phyloP scores from a whole-genome alignment of 768 basidiomycete species.

The Rhodocollybia butyracea region DNA sequence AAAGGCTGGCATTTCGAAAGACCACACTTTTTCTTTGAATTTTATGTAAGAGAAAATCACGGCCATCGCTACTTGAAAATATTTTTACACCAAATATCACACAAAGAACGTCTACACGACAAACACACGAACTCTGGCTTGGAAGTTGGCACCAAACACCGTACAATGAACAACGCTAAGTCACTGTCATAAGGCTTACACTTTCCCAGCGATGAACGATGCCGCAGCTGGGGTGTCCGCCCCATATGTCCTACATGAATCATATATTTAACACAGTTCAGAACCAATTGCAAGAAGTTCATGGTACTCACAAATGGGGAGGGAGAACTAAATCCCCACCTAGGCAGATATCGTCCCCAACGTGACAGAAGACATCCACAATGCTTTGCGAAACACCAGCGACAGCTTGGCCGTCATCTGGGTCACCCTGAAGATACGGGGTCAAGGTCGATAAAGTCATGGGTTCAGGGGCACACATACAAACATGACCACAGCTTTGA shows the following conservation, averaged over 20 bases:
- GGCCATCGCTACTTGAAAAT: neutral
- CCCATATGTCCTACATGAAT: neutral
- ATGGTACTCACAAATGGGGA: slow-evolving; percentile 18
- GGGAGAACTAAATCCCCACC: slow-evolving; percentile 21
- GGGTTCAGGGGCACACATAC: neutral
- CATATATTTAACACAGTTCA: neutral
- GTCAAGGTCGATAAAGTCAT: neutral
- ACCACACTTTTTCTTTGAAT: too few species aligned
- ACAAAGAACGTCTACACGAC: too few species aligned
- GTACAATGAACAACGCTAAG: too few species aligned
- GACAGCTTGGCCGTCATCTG: slow-evolving; percentile 26
- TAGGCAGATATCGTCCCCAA: slow-evolving; percentile 29
- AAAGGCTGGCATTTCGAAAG: too few species aligned
- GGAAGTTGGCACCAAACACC: too few species aligned
- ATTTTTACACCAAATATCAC: too few species aligned
- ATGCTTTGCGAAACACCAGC: slow-evolving; percentile 23
- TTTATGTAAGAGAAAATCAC: neutral
- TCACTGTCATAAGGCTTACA: neutral
- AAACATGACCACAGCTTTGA: slow-evolving; percentile 31
- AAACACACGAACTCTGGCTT: too few species aligned
- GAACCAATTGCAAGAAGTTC: neutral
- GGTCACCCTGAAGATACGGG: slow-evolving; percentile 25
- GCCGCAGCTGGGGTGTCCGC: neutral
- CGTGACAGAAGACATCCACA: slow-evolving; percentile 26
- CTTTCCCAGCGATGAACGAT: neutral